Conservation (phyloP, 1,284 basidiomycete species). For the Ustilago loliicola region DNA sequence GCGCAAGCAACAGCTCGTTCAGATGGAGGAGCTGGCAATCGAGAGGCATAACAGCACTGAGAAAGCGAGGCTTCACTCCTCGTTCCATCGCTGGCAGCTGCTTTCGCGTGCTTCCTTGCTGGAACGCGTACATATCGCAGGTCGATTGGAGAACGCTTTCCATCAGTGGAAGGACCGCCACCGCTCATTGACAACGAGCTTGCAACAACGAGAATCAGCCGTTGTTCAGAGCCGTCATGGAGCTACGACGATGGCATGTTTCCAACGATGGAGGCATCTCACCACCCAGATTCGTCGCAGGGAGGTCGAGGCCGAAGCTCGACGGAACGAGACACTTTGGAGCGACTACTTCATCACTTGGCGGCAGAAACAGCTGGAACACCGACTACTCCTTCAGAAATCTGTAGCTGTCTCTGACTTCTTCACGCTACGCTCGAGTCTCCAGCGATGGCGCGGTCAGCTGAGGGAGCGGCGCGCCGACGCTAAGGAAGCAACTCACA, state of each 20-base stretch:
- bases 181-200: slow-evolving; percentile 16
- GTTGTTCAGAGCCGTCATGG: slow-evolving; percentile 8
- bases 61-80: neutral
- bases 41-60: neutral
- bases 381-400: slow-evolving; percentile 16
- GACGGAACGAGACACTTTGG: slow-evolving; percentile 13
- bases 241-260: neutral
- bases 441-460: slow-evolving; percentile 27
- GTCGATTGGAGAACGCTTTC: slow-evolving; percentile 20
- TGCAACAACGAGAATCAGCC: slow-evolving; percentile 42
- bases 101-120: slow-evolving; percentile 26
- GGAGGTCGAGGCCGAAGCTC: slow-evolving; percentile 14
- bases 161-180: slow-evolving; percentile 34
- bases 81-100: slow-evolving; percentile 31
- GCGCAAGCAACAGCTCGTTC: neutral
- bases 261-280: slow-evolving; percentile 25
- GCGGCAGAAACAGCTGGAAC: slow-evolving; percentile 26
- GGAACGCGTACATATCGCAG: slow-evolving; percentile 18
- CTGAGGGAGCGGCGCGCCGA: slow-evolving; percentile 24
- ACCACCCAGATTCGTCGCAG: slow-evolving; percentile 7
- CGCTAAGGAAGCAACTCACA: slow-evolving; percentile 14
- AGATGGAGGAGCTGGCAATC: slow-evolving; percentile 18
- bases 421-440: slow-evolving; percentile 20
- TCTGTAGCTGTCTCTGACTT: slow-evolving; percentile 19
- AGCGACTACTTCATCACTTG: slow-evolving; percentile 23